A percentile compares a stretch with the other conserved stretches of the same genome.
Conservation (phyloP, 345 rosid genomes). For the Hibiscus mutabilis region DNA sequence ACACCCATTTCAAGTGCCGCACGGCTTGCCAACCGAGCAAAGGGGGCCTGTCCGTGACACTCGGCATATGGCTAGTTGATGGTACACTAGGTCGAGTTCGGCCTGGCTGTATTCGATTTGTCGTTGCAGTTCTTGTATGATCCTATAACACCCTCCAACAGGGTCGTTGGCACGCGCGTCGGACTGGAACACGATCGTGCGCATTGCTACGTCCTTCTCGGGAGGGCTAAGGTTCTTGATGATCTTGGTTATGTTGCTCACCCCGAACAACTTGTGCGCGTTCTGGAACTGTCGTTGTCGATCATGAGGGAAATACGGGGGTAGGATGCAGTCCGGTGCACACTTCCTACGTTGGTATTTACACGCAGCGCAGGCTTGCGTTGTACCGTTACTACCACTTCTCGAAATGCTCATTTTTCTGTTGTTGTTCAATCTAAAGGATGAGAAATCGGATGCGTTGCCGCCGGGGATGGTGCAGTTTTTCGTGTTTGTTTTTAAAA, state of each 20-base stretch:
- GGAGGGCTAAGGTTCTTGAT: slow-evolving; percentile 54
- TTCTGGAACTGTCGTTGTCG: slow-evolving; percentile 82
- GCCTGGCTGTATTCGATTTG: slow-evolving; percentile 60
- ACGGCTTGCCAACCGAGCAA: too few relatives aligned
- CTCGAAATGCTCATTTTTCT: slow-evolving; percentile 15
- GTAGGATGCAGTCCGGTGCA: slow-evolving; percentile 86
- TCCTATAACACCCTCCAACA: slow-evolving; percentile 66
- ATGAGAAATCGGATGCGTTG: slow-evolving; percentile 48
- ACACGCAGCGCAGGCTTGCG: slow-evolving; percentile 95
- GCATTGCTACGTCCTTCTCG: slow-evolving; percentile 80
- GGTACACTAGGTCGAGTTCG: slow-evolving; percentile 36
- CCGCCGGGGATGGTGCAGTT: slow-evolving; percentile 46
- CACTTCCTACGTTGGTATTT: slow-evolving; percentile 94
- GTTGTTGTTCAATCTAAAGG: slow-evolving; percentile 13
- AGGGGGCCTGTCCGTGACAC: too few relatives aligned
- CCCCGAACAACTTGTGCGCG: slow-evolving; percentile 90
- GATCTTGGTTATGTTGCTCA: slow-evolving; percentile 82
- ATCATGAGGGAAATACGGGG: slow-evolving; percentile 91
- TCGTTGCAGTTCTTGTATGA: slow-evolving; percentile 57
- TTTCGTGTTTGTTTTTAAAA: not conserved
- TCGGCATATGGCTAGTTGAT: slow-evolving; percentile 8
- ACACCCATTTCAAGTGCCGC: too few relatives aligned
- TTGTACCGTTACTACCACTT: slow-evolving; percentile 24
- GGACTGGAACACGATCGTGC: slow-evolving; percentile 74
- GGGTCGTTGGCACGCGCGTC: slow-evolving; percentile 87